Evolutionary conservation across 306 rosid genomes (phyloP).

Genomic region (Prunus mume): DNA sequence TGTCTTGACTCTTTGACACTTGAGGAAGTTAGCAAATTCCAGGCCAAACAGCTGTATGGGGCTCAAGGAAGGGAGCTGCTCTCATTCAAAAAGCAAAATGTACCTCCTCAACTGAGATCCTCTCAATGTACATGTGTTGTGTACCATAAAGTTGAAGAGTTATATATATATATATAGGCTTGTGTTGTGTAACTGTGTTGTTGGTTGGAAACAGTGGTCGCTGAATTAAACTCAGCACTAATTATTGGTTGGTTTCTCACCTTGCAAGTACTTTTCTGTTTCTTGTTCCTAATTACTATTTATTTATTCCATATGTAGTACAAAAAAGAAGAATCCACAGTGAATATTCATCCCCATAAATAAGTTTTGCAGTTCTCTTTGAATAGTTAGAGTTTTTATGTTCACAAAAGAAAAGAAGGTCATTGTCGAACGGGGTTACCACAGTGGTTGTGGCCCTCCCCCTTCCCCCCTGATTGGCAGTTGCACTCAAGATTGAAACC

Average conservation of each 20-base stretch:
- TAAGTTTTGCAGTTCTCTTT: too few species aligned
- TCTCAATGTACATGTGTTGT: slow-evolving; percentile 24
- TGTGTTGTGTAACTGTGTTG: not conserved
- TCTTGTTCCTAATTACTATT: not conserved
- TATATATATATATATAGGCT: not conserved
- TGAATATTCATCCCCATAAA: too few species aligned
- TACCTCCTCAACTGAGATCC: slow-evolving; percentile 21
- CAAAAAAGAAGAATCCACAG: too few species aligned
- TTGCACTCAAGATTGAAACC: too few species aligned
- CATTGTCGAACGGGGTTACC: not conserved
- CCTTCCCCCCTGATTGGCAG: too few species aligned
- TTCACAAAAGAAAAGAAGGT: not conserved
- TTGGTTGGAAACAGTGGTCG: slow-evolving; percentile 44
- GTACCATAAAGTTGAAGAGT: slow-evolving; percentile 30
- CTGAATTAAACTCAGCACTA: too few species aligned
- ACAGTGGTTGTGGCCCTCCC: too few species aligned
- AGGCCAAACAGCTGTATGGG: slow-evolving; percentile 18
- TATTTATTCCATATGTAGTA: too few species aligned
- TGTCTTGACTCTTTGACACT: slow-evolving; percentile 8
- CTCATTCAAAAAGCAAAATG: slow-evolving; percentile 19
- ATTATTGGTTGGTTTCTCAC: not conserved
- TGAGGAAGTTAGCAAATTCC: slow-evolving; percentile 20
- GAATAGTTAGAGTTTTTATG: not conserved
- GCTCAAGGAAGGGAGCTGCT: slow-evolving; percentile 26
- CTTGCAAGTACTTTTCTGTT: not conserved